Evolutionary conservation across 2,329 filamentous ascomycete species (phyloP), one percentile per base, ranked within the genome.

Genomic region (Fonsecaea multimorphosa): DNA sequence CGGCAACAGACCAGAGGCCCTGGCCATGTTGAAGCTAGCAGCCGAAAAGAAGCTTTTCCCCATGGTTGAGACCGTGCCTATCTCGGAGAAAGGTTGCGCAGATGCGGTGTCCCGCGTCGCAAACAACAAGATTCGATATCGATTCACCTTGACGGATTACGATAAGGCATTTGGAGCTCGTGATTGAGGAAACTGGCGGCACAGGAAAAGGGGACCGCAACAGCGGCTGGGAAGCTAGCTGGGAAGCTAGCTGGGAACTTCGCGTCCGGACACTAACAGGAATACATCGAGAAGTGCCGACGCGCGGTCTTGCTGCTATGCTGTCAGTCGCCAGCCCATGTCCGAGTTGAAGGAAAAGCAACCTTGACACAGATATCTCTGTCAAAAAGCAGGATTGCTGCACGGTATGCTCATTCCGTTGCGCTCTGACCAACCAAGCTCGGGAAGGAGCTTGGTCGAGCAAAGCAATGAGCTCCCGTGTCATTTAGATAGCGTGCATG

Each of bases 1-100:
- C 69, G 90, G 90, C 19, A 89, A 85, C 75, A 83, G 90, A 64
- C 83, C 83, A 54, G 90, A 93, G 83, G 88, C 88, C 77, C 77
- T 91, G 61, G 84, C 85, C 70, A 92, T 93, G 90, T 77, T 92
- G 74, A 80, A 90, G 78, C 78, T 92, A 65, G 89, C 89, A 11
- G 89, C 86, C 3, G 86, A 91, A 70, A 89, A 89, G 82, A 85
- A 85, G 2, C 82, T 92, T 71, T 83, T 86, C 77, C 86, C 87
- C 9, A 91, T 89, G 88, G 84, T 89, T 24, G 80, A 88, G 76
- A 85, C 89, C 73, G 86, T 96, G 54, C 86, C 89, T 58, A 91
- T 97, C 74, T 87, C 85, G 68, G 89, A 87, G 74, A 82, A 87
- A 70, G 89, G 87, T 0, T 88, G 89, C 74, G 87, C 87, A 76